A percentile compares a stretch with the other conserved stretches of the same genome.
Conservation (phyloP, 2,329 filamentous ascomycete species). For the Hypomyces perniciosus region DNA sequence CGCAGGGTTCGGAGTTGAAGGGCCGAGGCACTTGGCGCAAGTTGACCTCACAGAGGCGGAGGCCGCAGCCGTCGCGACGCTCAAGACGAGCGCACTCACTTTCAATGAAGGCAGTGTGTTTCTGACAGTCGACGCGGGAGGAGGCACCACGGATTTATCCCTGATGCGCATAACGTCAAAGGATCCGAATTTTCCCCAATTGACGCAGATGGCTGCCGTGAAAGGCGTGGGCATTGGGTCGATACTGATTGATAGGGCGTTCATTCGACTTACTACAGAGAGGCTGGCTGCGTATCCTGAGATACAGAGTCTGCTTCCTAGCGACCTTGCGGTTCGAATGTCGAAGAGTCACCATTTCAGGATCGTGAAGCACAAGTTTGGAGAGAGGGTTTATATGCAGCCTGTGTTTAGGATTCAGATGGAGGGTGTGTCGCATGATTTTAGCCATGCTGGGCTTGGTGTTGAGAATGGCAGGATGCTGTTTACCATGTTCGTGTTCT, state of each 20-base stretch:
- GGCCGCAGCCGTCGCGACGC: slow-evolving; percentile 41
- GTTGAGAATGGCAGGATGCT: slow-evolving; percentile 37
- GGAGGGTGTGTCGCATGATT: slow-evolving; percentile 37
- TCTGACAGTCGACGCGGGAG: slow-evolving; percentile 39
- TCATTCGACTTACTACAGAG: slow-evolving; percentile 32
- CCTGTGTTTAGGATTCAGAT: slow-evolving; percentile 36
- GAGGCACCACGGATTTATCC: slow-evolving; percentile 41
- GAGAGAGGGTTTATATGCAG: slow-evolving; percentile 37
- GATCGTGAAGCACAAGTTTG: slow-evolving; percentile 37
- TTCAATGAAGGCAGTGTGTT: slow-evolving; percentile 36
- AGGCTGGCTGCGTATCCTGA: slow-evolving; percentile 32
- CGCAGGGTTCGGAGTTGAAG: slow-evolving; percentile 44
- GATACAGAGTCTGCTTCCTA: slow-evolving; percentile 28
- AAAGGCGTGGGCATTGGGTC: slow-evolving; percentile 41
- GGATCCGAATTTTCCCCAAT: slow-evolving; percentile 21
- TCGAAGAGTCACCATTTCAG: slow-evolving; percentile 33
- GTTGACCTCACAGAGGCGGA: slow-evolving; percentile 44
- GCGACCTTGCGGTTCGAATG: slow-evolving; percentile 31
- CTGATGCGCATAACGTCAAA: slow-evolving; percentile 35
- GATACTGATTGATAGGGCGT: slow-evolving; percentile 40
- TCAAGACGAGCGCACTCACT: slow-evolving; percentile 35
- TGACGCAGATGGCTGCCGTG: slow-evolving; percentile 33
- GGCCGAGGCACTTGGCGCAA: slow-evolving; percentile 30
- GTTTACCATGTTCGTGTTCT: slow-evolving; percentile 29
- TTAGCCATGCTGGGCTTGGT: slow-evolving; percentile 30